Base-by-base conservation (phyloP, 2,329 filamentous ascomycete genomes). In the Graphilbum fragrans region DNA sequence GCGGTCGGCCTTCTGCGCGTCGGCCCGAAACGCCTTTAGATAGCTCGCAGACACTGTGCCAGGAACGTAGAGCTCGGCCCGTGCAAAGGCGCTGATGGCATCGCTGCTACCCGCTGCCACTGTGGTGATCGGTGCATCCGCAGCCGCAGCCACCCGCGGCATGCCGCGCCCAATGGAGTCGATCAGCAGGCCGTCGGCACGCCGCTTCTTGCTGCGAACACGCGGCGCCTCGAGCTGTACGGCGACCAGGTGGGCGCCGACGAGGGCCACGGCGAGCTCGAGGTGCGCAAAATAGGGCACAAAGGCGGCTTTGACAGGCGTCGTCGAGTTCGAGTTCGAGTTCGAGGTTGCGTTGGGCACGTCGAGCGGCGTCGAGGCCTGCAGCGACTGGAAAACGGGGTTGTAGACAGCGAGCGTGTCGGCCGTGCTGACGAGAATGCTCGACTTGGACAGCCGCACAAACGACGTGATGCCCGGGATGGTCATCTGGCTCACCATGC, bases 161-260 rank as follows among this genome's bases (percentile, higher is more conserved):
- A 73, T 62, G 3, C 80, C 82, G 45, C 79, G 79, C 2, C 82
- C 80, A 41, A 88, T 74, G 0, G 82, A 82, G 53, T 88, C 82
- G 27, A 84, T 80, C 21, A 88, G 62, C 8, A 84, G 64, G 9
- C 80, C 79, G 39, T 75, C 70, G 1, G 65, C 62, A 32, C 70
- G 70, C 31, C 71, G 65, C 57, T 74, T 71, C 47, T 66, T 71
- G 44, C 66, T 65, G n/a, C 72, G 65, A 36, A 60, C 63, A 51
- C 69, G 69, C 2, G 75, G 76, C 2, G 72, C 70, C 52, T 81
- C 75, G n/a, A 82, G 62, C 52, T 86, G 82, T 39, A 87, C 67
- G 1, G 76, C 81, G 16, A 86, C 64, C 25, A 90, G 62, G 35
- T 75, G 69, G 35, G 72, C 70, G 25, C 74, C 74, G n/a, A 70